Evolutionary conservation across 2,329 filamentous ascomycete genomes (phyloP).

Genomic region (Penicillium sp.): DNA sequence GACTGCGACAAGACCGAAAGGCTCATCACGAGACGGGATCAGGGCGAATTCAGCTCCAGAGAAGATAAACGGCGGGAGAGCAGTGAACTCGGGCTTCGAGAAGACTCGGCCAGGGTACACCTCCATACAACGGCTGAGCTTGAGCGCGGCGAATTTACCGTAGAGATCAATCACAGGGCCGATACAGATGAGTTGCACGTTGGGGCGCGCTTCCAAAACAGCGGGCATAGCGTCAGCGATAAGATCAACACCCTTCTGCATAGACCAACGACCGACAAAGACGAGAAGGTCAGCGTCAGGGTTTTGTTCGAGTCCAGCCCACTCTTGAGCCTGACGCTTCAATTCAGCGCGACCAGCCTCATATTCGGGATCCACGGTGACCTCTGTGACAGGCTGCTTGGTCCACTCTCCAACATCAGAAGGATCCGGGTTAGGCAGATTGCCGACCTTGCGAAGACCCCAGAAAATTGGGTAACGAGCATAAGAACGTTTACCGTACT

Average conservation of each 20-base stretch:
- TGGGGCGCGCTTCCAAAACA: constrained; percentile 65
- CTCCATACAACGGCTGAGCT: constrained; percentile 68
- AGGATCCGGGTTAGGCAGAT: constrained; percentile 70
- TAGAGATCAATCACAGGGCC: constrained; percentile 73
- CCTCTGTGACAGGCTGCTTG: constrained; percentile 57
- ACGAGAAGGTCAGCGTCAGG: constrained; percentile 70
- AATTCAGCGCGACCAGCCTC: constrained; percentile 62
- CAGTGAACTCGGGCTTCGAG: constrained; percentile 71
- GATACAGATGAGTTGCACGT: constrained; percentile 67
- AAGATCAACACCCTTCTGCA: constrained; percentile 72
- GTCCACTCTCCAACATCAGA: constrained; percentile 68
- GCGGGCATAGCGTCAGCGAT: constrained; percentile 71
- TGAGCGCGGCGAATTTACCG: constrained; percentile 70
- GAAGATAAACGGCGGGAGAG: constrained; percentile 70
- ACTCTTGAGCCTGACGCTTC: constrained; percentile 68
- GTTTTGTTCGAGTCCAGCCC: constrained; percentile 68
- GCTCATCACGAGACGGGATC: constrained; percentile 72
- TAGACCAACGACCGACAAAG: constrained; percentile 72
- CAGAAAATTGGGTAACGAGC: constrained; percentile 73
- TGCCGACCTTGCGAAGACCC: constrained; percentile 67
- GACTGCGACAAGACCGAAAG: constrained; percentile 71
- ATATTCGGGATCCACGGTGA: constrained; percentile 60
- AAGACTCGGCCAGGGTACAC: constrained; percentile 69
- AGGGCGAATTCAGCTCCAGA: constrained; percentile 71
- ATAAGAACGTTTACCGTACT: constrained; percentile 72